Evolutionary conservation across 805 yeast species (phyloP).

Genomic region (Metschnikowia drakensbergensis): DNA sequence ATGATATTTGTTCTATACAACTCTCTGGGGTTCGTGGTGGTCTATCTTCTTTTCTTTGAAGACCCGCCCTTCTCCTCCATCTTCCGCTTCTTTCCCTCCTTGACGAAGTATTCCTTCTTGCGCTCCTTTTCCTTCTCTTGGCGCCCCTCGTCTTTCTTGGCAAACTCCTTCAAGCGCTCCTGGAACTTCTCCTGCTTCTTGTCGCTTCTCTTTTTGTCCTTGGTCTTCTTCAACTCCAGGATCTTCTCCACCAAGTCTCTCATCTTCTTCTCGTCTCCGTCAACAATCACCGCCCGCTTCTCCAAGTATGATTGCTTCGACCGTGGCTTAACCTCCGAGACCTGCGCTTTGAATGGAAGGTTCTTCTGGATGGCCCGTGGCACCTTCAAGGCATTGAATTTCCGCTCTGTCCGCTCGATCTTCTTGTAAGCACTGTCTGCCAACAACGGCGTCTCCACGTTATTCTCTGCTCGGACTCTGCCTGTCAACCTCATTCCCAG

Average conservation of each 20-base stretch:
- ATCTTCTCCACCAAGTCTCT: slow-evolving; percentile 85
- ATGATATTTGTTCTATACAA: too few species aligned
- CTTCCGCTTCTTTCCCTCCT: slow-evolving; percentile 60
- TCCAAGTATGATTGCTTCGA: slow-evolving; percentile 72
- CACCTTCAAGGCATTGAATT: slow-evolving; percentile 82
- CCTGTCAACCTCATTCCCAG: slow-evolving; percentile 96
- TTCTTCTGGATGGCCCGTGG: slow-evolving; percentile 74
- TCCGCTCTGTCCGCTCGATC: slow-evolving; percentile 79
- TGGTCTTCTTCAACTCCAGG: slow-evolving; percentile 77
- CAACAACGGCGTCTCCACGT: slow-evolving; percentile 57
- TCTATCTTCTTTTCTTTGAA: slow-evolving; percentile 23
- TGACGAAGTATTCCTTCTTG: slow-evolving; percentile 81
- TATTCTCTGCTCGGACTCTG: slow-evolving; percentile 75
- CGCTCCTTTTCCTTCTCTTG: slow-evolving; percentile 75
- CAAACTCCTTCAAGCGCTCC: slow-evolving; percentile 69
- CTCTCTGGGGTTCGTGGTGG: background rate
- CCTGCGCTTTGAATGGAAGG: slow-evolving; percentile 90
- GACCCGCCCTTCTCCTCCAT: slow-evolving; percentile 28
- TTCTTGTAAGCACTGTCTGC: slow-evolving; percentile 55
- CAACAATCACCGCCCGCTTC: slow-evolving; percentile 90
- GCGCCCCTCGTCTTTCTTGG: slow-evolving; percentile 67
- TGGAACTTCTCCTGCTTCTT: slow-evolving; percentile 75
- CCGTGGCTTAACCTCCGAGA: slow-evolving; percentile 84
- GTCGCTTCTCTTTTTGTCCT: slow-evolving; percentile 69
- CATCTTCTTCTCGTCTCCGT: slow-evolving; percentile 91